Evolutionary conservation across 495 filamentous ascomycete species (phyloP), one percentile per base, ranked within the genome.

Genomic region (Neurospora intermedia): DNA sequence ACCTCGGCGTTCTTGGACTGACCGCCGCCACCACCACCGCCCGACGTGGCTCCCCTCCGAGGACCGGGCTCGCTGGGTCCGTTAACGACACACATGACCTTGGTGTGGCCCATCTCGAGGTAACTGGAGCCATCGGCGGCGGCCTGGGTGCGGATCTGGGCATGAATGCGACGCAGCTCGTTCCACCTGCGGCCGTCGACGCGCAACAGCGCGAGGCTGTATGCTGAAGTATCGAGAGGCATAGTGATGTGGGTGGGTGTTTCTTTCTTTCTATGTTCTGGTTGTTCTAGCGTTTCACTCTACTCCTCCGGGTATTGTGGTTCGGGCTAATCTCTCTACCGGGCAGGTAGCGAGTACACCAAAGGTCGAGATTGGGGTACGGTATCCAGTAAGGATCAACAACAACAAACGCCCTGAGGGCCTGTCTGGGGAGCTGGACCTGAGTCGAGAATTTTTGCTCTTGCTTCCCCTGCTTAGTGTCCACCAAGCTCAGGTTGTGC

Each of bases 161-260:
- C 95, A 82, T 91, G 89, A 62, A 98, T 85, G 41, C 93, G 91
- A 39, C 96, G 93, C 54, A 98, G 90, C 82, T 99, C 96, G 83
- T 99, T 99, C 96, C 96, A 99, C 69, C 96, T 89, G 11, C 96
- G 93, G 73, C 96, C 94, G 81, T 97, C 94, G 76, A 96, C 92
- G 79, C 94, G 94, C 74, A 98, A 90, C 76, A 91, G 89, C 70
- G 93, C 92, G 73, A 97, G 89, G 76, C 88, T 86, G 85, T 97
- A 98, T 71, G 91, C 91, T 15, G 92, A 93, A 31, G 93, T 94
- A 82, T 97, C 94, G 81, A 98, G 93, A 75, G 93, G 93, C 94
- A 97, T 97, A 72, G 42, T 75, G 43, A 45, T 20, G 73, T 48
- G 69, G 38, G 9, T 13, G 43, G 18, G 11, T 31, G 10, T 59